Evolutionary conservation across 495 filamentous ascomycete species (phyloP), one percentile per base, ranked within the genome.

Genomic region (Neurospora sp.): DNA sequence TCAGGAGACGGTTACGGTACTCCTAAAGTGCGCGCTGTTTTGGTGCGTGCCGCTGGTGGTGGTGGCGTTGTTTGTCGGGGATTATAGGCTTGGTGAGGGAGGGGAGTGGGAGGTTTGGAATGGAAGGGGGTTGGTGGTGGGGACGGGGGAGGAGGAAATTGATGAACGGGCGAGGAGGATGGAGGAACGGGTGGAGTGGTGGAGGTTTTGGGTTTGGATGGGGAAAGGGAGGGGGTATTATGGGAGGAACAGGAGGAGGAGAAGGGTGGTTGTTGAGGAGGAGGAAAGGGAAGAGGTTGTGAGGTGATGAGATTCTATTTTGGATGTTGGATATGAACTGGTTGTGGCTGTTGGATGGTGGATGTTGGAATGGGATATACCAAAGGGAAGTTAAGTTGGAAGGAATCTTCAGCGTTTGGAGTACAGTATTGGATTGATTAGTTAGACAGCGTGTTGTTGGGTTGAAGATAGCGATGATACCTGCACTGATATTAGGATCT

Each of bases 51-150:
- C 82, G 20, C 72, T 89, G 31, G 77, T 81, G 18, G 70, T 85
- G 20, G 73, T 83, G 22, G 84, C 82, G 74, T 78, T 85, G 70
- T 46, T 82, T 42, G 78, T 87, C 71, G 84, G 83, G 73, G 82
- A 84, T 70, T 85, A 88, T 70, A 81, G 86, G 69, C 81, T 84
- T 22, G 82, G 86, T 82, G 73, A 79, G 85, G 40, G 82, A 75
- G 72, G 79, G 78, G 68, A 75, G 48, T 78, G 81, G 74, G 53
- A 73, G 39, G 59, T 73, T 12, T 72, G 74, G 76, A 73, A 66
- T 66, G 53, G 53, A 16, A 9, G 40, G 11, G 70, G 39, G 0
- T 10, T 73, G 39, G 22, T 75, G 53, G 53, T 66, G 12, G 53
- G 22, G 22, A 35, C 35, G 4, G 39, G 16, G 12, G 39, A 38